phyloP scores from a whole-genome alignment of 352 stramenopile species.

The Globisporangium rhizosaccharum region DNA sequence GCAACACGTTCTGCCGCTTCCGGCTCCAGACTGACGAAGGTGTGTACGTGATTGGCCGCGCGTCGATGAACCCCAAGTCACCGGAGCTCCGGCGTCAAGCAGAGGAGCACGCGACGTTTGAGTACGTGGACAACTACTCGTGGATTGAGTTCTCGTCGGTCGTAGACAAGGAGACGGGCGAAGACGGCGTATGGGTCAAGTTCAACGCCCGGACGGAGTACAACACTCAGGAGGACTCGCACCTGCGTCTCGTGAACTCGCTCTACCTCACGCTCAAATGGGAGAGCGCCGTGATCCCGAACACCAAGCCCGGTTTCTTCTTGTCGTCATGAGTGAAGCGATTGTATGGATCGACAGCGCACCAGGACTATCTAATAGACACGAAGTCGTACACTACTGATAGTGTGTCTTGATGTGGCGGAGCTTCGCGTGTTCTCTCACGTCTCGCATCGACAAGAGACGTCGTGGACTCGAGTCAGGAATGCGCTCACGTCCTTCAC shows the following conservation, averaged over 20 bases:
- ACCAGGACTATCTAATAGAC: background rate
- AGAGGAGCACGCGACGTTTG: constrained; percentile 32
- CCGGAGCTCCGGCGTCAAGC: constrained; percentile 27
- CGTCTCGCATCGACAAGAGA: too few species aligned
- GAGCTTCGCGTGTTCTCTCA: too few species aligned
- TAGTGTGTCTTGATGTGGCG: too few species aligned
- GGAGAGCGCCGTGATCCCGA: constrained; percentile 45
- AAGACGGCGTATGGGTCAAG: constrained; percentile 47
- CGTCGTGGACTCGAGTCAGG: too few species aligned
- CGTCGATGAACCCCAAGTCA: constrained; percentile 47
- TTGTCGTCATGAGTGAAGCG: constrained; percentile 1
- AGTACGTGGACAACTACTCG: constrained; percentile 50
- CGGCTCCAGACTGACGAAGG: constrained; percentile 39
- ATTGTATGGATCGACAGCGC: too few species aligned
- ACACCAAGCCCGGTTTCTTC: constrained; percentile 9
- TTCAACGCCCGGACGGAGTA: constrained; percentile 57
- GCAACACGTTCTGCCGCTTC: constrained; percentile 38
- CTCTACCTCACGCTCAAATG: constrained; percentile 49
- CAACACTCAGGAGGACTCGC: constrained; percentile 52
- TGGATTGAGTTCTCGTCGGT: constrained; percentile 46
- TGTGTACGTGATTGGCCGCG: constrained; percentile 51
- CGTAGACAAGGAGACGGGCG: constrained; percentile 22
- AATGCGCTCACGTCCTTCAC: too few species aligned
- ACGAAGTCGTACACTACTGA: background rate
- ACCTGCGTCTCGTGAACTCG: constrained; percentile 42